phyloP scores from a whole-genome alignment of 257 asterid genomes.

The Haberlea rhodopensis region DNA sequence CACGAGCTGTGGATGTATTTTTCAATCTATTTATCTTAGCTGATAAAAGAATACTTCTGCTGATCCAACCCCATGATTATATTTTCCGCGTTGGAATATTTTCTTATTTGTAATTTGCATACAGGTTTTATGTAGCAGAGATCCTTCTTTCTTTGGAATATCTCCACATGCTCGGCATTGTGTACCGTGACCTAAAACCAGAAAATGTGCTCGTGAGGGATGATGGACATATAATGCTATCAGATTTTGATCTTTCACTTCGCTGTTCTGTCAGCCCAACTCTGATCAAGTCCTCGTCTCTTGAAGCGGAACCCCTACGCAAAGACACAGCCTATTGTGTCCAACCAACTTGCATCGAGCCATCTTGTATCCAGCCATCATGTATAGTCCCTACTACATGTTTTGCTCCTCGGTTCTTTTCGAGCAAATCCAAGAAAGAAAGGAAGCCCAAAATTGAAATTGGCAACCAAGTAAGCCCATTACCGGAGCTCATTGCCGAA shows the following conservation, averaged over 20 bases:
- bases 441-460: slow-evolving; percentile 52
- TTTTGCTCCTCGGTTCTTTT: slow-evolving; percentile 60
- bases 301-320: slow-evolving; percentile 35
- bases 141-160: slow-evolving; percentile 65
- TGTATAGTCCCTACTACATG: slow-evolving; percentile 62
- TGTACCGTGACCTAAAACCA: slow-evolving; percentile 68
- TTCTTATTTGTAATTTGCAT: slow-evolving; percentile 11
- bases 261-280: slow-evolving; percentile 75
- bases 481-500: slow-evolving; percentile 68
- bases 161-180: slow-evolving; percentile 74
- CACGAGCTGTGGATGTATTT: slow-evolving; percentile 4
- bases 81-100: background rate
- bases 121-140: slow-evolving; percentile 73
- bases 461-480: slow-evolving; percentile 61
- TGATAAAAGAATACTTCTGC: background rate
- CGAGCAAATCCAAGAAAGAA: slow-evolving; percentile 61
- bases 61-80: background rate
- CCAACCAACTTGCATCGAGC: slow-evolving; percentile 57
- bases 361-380: slow-evolving; percentile 54
- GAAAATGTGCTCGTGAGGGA: slow-evolving; percentile 70
- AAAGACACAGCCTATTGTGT: slow-evolving; percentile 43
- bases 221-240: slow-evolving; percentile 70
- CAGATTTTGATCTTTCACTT: slow-evolving; percentile 67
- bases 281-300: slow-evolving; percentile 53
- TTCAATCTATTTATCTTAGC: background rate